These are phyloP conservation scores for Pseudogymnoascus sp. DNA, from an alignment of 2,329 filamentous ascomycete species.

Conservation along the genomic window DNA sequence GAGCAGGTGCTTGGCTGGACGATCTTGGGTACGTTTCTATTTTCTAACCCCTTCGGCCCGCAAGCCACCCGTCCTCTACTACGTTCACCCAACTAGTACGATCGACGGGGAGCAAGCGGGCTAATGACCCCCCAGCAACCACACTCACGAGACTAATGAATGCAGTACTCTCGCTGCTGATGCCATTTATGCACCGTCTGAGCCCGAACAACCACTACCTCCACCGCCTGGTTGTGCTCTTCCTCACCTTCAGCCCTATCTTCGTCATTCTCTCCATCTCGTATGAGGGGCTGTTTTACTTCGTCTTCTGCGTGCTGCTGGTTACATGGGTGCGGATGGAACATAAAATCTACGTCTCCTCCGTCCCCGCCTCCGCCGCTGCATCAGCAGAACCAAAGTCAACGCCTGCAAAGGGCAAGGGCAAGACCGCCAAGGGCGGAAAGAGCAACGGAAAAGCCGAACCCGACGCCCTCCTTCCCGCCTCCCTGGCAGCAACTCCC, in stretches of 20 bases:
- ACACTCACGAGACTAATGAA: conserved; percentile 6
- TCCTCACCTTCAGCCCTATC: conserved; percentile 83
- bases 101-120: conserved; percentile 5
- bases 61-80: not conserved
- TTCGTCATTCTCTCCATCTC: conserved; percentile 97
- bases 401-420: not conserved
- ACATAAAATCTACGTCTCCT: conserved; percentile 57
- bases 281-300: conserved; percentile 93
- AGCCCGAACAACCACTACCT: conserved; percentile 82
- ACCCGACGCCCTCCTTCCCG: conserved; percentile 11
- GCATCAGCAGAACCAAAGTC: conserved; percentile 21
- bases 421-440: conserved; percentile 2
- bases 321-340: conserved; percentile 90
- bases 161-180: conserved; percentile 61
- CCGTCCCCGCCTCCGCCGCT: conserved; percentile 20
- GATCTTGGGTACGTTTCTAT: conserved; percentile 52
- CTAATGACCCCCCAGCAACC: not conserved
- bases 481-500: conserved; percentile 22
- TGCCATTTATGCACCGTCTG: conserved; percentile 74
- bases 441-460: conserved; percentile 16
- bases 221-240: conserved; percentile 79
- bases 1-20: conserved; percentile 84
- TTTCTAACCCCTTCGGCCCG: not conserved
- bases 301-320: conserved; percentile 74
- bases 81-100: conserved; percentile 7